Evolutionary conservation across 129 eudicot genomes (phyloP).

Genomic region (Saposhnikovia divaricata): DNA sequence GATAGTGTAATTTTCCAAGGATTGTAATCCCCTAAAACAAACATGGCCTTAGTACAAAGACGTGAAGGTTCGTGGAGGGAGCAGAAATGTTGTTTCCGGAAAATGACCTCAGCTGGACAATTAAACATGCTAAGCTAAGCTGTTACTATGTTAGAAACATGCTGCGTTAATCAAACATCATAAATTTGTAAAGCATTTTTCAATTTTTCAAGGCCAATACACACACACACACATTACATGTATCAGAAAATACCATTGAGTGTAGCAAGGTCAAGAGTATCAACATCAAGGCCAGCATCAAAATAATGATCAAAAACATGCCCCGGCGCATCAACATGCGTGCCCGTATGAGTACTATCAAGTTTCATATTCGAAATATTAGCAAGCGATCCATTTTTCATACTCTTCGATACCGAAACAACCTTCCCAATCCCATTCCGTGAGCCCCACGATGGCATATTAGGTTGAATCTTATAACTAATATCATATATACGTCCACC

Average conservation of each 20-base stretch:
- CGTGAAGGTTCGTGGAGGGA: too few species aligned
- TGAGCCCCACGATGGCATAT: slow-evolving; percentile 42
- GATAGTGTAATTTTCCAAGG: too few species aligned
- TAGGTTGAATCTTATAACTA: slow-evolving; percentile 28
- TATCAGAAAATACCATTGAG: slow-evolving; percentile 29
- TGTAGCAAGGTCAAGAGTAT: slow-evolving; percentile 41
- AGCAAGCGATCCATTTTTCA: slow-evolving; percentile 37
- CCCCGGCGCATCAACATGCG: slow-evolving; percentile 47
- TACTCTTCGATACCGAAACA: slow-evolving; percentile 20
- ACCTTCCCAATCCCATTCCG: slow-evolving; percentile 40
- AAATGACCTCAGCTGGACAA: too few species aligned
- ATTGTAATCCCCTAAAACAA: too few species aligned
- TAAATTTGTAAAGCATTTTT: too few species aligned
- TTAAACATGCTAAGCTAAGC: too few species aligned
- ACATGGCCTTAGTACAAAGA: too few species aligned
- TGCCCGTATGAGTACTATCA: slow-evolving; percentile 34
- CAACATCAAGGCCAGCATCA: slow-evolving; percentile 50
- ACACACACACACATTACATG: not conserved
- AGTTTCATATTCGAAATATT: slow-evolving; percentile 40
- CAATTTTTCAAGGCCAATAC: not conserved
- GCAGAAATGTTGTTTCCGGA: too few species aligned
- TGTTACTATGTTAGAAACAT: too few species aligned
- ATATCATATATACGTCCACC: slow-evolving; percentile 40
- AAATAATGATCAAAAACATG: slow-evolving; percentile 41
- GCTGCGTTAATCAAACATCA: too few species aligned